Evolutionary conservation across 768 basidiomycete genomes (phyloP).

Genomic region (Leccinum ochraceum): DNA sequence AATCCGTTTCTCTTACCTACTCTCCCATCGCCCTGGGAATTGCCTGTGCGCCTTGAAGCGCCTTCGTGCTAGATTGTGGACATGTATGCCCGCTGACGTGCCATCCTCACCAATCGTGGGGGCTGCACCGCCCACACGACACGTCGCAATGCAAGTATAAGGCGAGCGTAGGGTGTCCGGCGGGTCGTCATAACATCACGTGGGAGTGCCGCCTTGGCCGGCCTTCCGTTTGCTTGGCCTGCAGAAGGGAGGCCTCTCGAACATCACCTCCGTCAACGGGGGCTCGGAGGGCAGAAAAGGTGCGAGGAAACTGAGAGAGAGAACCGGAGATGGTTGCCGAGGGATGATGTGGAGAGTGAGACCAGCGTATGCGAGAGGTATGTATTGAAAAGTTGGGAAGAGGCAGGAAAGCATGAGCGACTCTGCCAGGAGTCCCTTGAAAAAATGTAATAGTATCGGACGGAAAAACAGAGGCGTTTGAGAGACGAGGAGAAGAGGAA

Average conservation of each 20-base stretch:
- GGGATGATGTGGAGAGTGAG: too few species aligned
- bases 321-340: slow-evolving; percentile 28
- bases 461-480: too few species aligned
- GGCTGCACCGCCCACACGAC: slow-evolving; percentile 11
- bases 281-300: slow-evolving; percentile 39
- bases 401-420: too few species aligned
- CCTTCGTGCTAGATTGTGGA: slow-evolving; percentile 14
- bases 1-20: too few species aligned
- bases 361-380: too few species aligned
- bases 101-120: slow-evolving; percentile 51
- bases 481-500: too few species aligned
- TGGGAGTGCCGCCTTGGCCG: slow-evolving; percentile 44
- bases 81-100: slow-evolving; percentile 63
- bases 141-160: slow-evolving; percentile 43
- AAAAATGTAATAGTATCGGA: too few species aligned
- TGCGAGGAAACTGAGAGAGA: slow-evolving; percentile 44
- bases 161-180: slow-evolving; percentile 39
- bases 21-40: too few species aligned
- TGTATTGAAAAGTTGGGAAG: too few species aligned
- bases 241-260: slow-evolving; percentile 39
- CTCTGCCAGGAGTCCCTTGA: too few species aligned
- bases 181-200: slow-evolving; percentile 42
- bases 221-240: slow-evolving; percentile 43
- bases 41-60: neutral
- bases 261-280: slow-evolving; percentile 36